Conservation (phyloP, 306 rosid species). For the Sindora glabra region DNA sequence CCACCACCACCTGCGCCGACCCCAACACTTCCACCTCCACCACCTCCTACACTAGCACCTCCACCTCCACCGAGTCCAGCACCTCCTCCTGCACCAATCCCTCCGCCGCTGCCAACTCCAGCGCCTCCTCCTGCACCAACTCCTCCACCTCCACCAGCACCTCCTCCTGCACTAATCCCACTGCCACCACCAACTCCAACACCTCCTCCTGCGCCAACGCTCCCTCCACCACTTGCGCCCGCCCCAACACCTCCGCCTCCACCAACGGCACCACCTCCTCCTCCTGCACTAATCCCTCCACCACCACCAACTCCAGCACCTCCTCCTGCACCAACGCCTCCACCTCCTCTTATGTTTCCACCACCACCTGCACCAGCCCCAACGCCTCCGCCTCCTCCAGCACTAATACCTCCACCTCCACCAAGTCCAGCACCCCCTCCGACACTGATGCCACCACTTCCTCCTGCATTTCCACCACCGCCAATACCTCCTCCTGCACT, state of each 20-base stretch:
- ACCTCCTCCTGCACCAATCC: background rate
- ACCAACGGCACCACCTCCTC: background rate
- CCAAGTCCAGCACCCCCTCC: background rate
- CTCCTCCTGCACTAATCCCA: background rate
- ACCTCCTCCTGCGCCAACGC: background rate
- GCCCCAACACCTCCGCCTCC: background rate
- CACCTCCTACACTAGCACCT: background rate
- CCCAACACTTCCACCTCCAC: background rate
- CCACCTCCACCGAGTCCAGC: background rate
- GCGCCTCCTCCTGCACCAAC: background rate
- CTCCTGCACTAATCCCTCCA: background rate
- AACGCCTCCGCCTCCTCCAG: background rate
- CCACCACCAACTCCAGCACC: background rate
- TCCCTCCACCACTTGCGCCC: background rate
- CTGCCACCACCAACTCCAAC: background rate
- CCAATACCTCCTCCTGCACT: background rate
- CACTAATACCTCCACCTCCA: background rate
- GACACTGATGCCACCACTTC: background rate
- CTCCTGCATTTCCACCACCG: background rate
- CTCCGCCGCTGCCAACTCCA: background rate
- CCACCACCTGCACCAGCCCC: background rate
- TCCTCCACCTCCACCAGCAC: background rate
- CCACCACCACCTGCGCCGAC: background rate
- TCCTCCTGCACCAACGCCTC: too few species aligned
- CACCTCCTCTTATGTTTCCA: background rate